A percentile compares a stretch with the other conserved stretches of the same genome.
Evolutionary conservation across 768 basidiomycete species (phyloP).

Genomic region (Holtermannia corniformis): DNA sequence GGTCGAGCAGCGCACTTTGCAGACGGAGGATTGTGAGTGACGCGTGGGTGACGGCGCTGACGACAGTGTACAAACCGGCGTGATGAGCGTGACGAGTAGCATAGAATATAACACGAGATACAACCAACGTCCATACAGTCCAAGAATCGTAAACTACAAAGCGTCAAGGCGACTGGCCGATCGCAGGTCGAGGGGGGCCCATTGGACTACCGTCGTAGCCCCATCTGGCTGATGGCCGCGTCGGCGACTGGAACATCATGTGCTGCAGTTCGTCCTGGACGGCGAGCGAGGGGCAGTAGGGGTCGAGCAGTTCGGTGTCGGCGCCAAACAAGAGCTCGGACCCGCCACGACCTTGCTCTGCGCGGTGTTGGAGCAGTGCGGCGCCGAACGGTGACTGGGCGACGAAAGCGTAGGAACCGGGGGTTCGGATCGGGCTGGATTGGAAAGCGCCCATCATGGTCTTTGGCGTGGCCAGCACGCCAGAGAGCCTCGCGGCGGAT

Average conservation of each 20-base stretch:
- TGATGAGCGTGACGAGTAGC: too few relatives aligned
- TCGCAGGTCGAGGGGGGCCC: background rate
- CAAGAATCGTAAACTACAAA: too few relatives aligned
- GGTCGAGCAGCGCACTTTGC: conserved; percentile 68
- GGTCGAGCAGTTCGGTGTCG: background rate
- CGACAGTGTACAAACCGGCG: background rate
- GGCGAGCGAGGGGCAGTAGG: background rate
- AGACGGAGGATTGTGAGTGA: conserved; percentile 68
- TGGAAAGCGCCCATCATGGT: background rate
- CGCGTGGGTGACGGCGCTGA: background rate
- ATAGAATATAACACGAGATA: too few relatives aligned
- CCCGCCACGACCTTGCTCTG: background rate
- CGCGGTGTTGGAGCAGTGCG: background rate
- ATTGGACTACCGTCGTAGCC: background rate
- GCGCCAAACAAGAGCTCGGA: background rate
- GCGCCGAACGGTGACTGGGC: background rate
- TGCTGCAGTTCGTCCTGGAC: background rate
- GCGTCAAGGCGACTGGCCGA: background rate
- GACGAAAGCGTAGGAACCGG: background rate
- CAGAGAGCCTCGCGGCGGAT: background rate
- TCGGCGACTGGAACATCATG: background rate
- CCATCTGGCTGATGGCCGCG: background rate
- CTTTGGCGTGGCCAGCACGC: background rate
- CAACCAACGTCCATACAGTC: too few relatives aligned
- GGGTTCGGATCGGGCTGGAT: background rate